Conservation (phyloP, 225 moss, liverwort and hornwort species). For the Neckera pumila region DNA sequence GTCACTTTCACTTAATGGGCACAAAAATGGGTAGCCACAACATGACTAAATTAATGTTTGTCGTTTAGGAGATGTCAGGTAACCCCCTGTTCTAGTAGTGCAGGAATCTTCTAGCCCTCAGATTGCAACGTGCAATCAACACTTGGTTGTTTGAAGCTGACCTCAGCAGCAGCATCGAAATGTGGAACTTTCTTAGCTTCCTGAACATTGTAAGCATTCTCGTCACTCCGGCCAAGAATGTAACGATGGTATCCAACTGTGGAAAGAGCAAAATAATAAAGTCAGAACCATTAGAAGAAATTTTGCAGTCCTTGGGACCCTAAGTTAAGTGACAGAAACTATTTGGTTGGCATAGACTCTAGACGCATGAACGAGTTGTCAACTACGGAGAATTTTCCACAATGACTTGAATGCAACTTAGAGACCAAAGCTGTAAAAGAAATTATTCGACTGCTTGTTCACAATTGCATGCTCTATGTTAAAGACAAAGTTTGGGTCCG, state of each 20-base stretch:
- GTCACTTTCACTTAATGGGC: not conserved
- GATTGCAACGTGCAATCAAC: not conserved
- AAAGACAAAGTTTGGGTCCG: not conserved
- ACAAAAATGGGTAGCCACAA: too few relatives aligned
- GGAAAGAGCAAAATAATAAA: not conserved
- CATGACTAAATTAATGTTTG: not conserved
- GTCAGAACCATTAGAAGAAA: not conserved
- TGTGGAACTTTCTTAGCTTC: slow-evolving; percentile 26
- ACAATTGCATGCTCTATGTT: not conserved
- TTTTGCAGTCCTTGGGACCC: not conserved
- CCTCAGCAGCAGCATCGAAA: slow-evolving; percentile 56
- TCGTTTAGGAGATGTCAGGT: not conserved
- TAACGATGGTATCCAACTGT: slow-evolving; percentile 62
- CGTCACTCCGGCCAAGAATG: slow-evolving; percentile 7
- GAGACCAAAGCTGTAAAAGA: not conserved
- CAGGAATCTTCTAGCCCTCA: not conserved
- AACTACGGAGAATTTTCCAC: not conserved
- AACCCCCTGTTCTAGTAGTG: not conserved
- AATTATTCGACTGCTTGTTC: not conserved
- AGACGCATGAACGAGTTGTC: not conserved
- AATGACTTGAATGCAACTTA: not conserved
- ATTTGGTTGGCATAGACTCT: not conserved
- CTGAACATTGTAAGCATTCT: not conserved
- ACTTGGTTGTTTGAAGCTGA: not conserved
- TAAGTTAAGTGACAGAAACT: not conserved